Evolutionary conservation across 2,329 filamentous ascomycete genomes (phyloP), one percentile per base, ranked within the genome.

Genomic region (Aspergillus alliaceus): DNA sequence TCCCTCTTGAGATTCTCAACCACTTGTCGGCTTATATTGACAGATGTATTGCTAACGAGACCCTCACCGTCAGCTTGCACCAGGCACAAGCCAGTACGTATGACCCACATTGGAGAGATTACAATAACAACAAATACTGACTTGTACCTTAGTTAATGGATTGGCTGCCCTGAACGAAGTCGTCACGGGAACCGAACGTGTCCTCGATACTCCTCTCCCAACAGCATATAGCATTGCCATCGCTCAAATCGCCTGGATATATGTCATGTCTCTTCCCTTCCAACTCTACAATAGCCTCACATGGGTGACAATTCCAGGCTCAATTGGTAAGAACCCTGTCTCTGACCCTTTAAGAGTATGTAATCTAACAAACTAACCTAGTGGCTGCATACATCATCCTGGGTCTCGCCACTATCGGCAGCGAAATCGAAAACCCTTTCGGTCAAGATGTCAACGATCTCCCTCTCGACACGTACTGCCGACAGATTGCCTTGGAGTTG

Each of bases 391-490:
- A 93, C 74, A 93, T 95, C 64, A 93, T 95, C 70, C 84, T 95
- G 58, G 90, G 89, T 24, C 85, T 95, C 46, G 82, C 85, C 4
- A 80, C 84, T 61, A 93, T 93, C 66, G 90, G 90, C 37, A 85
- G 86, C 61, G 90, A 95, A 74, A 89, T 95, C 62, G 90, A 95
- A 73, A 91, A 95, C 68, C 90, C 90, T 6, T 95, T 95, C 72
- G 90, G 90, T 56, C 81, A 86, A 62, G 90, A 95, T 61, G 90
- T 93, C 64, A 95, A 95, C 69, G 90, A 95, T 73, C 77, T 93
- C 40, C 88, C 89, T 0, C 80, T 93, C 2, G 90, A 93, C 69
- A 77, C 81, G 14, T 96, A 87, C 79, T 95, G 90, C 75, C 82
- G 87, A 35, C 88, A 92, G 67, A 81, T 95, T 40, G 84, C 88